phyloP scores from a whole-genome alignment of 2,329 filamentous ascomycete species.

The Arthrobotrys pseudoclavata region DNA sequence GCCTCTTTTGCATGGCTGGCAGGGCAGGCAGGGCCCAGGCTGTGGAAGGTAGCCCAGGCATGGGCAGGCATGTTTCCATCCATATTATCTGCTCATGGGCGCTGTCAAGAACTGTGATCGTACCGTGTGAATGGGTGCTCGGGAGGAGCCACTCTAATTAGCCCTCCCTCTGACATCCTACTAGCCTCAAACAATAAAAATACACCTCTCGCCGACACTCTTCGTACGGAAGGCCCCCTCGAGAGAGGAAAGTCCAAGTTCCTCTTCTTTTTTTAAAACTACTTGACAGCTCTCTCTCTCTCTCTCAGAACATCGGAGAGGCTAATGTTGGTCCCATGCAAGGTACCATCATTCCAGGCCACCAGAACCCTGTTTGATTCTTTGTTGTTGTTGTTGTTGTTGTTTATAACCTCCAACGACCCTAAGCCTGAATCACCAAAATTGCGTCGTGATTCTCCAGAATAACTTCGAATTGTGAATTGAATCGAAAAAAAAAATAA shows the following conservation, averaged over 20 bases:
- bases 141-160: constrained; percentile 18
- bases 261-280: neutral
- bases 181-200: constrained; percentile 2
- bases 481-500: neutral
- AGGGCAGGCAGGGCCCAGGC: neutral
- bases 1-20: constrained; percentile 2
- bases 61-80: too few relatives aligned
- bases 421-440: neutral
- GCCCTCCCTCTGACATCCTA: neutral
- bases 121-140: neutral
- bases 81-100: too few relatives aligned
- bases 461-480: neutral
- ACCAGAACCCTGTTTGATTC: neutral
- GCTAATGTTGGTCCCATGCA: constrained; percentile 36
- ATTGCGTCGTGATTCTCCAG: neutral
- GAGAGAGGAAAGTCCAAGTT: neutral
- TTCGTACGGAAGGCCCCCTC: neutral
- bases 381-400: neutral
- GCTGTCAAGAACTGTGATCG: neutral
- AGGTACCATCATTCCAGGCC: constrained; percentile 30
- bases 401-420: neutral
- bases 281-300: too few relatives aligned
- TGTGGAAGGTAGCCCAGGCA: too few relatives aligned
- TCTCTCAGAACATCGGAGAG: neutral
- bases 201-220: constrained; percentile 1